A percentile compares a stretch with the other conserved stretches of the same genome.
These are phyloP conservation scores for Oryza brachyantha DNA, from an alignment of 176 grass and related monocot species.

Conservation along the genomic window DNA sequence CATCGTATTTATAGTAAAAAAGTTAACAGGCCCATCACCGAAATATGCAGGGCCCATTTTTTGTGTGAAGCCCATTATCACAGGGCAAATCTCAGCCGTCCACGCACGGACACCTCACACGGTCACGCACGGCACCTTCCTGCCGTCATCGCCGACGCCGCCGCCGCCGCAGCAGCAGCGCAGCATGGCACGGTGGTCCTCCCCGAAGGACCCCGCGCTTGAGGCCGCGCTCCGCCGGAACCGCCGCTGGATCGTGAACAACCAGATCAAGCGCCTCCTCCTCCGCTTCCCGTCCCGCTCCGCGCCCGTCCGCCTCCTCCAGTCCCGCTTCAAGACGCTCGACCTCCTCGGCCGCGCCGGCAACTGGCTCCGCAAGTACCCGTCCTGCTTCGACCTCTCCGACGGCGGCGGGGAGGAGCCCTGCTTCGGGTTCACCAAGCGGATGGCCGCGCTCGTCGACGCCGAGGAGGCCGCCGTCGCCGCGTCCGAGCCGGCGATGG, in stretches of 20 bases:
- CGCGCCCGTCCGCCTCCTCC: conserved; percentile 69
- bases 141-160: no score
- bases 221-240: conserved; percentile 73
- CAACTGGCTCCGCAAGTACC: conserved; percentile 96
- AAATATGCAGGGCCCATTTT: no score
- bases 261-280: conserved; percentile 90
- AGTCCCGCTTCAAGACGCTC: conserved; percentile 73
- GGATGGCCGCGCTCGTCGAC: conserved; percentile 69
- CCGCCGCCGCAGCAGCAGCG: conserved; percentile 10
- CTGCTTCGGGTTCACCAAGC: conserved; percentile 77
- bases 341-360: conserved; percentile 78
- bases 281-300: conserved; percentile 64
- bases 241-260: conserved; percentile 91
- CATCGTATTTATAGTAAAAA: no score
- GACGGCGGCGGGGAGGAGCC: conserved; percentile 31
- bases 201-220: conserved; percentile 68
- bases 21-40: no score
- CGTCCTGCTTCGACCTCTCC: conserved; percentile 75
- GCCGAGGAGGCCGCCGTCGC: conserved; percentile 55
- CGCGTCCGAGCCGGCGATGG: conserved; percentile 67
- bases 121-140: not conserved
- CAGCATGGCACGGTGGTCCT: conserved; percentile 68
- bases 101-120: no score
- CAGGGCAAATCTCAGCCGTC: no score
- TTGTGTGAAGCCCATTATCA: no score